These are phyloP conservation scores for Solanum sejunctum DNA, from an alignment of 257 asterid species.

Conservation along the genomic window DNA sequence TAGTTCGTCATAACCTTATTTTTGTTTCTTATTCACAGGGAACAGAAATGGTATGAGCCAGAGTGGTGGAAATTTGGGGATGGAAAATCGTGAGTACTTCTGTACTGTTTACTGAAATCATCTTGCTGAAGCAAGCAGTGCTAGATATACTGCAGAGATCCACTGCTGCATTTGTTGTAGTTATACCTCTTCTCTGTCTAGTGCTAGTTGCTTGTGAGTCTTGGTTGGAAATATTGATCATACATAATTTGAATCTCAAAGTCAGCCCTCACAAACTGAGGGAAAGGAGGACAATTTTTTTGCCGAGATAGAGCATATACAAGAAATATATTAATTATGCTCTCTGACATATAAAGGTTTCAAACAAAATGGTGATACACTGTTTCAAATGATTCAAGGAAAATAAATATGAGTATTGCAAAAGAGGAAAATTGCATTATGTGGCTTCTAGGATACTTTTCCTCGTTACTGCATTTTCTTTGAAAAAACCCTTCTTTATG, in stretches of 20 bases:
- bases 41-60: conserved; percentile 82
- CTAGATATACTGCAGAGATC: neutral
- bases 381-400: neutral
- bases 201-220: neutral
- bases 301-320: neutral
- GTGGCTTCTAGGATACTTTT: neutral
- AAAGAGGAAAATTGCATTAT: neutral
- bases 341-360: neutral
- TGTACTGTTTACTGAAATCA: neutral
- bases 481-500: neutral
- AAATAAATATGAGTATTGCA: neutral
- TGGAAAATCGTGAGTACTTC: conserved; percentile 68
- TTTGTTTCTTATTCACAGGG: conserved; percentile 30
- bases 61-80: conserved; percentile 99
- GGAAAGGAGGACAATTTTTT: neutral
- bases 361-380: neutral
- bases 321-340: neutral
- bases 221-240: neutral
- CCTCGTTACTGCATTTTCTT: neutral
- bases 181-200: neutral
- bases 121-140: neutral
- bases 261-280: neutral
- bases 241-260: neutral
- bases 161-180: neutral
- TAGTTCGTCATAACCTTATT: neutral